phyloP scores from a whole-genome alignment of 2,329 filamentous ascomycete species.

The Talaromyces sp. region DNA sequence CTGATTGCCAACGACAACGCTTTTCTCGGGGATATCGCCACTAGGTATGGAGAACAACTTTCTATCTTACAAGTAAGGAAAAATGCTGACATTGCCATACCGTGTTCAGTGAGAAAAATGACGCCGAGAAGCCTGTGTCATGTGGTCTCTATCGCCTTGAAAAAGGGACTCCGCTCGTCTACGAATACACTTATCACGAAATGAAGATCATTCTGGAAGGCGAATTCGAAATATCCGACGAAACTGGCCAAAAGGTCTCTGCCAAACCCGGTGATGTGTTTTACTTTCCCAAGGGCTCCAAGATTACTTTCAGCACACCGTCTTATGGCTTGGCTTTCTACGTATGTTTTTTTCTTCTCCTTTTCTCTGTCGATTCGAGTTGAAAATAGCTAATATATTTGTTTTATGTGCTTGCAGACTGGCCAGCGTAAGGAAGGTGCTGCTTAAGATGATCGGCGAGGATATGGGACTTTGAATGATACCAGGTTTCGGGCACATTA shows the following conservation, averaged over 20 bases:
- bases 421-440: conserved; percentile 24
- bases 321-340: conserved; percentile 59
- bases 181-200: conserved; percentile 66
- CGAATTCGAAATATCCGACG: conserved; percentile 59
- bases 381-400: neutral
- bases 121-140: conserved; percentile 56
- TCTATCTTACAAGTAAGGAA: neutral
- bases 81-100: neutral
- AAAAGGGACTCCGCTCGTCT: conserved; percentile 61
- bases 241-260: conserved; percentile 54
- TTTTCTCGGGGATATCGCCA: conserved; percentile 59
- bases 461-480: neutral
- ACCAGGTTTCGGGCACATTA: neutral
- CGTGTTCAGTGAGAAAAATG: conserved; percentile 44
- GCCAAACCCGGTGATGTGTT: conserved; percentile 62
- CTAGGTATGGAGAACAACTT: conserved; percentile 35
- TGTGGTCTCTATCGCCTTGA: conserved; percentile 63
- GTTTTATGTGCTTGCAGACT: conserved; percentile 8
- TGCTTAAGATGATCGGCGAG: conserved; percentile 13
- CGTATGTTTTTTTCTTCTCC: conserved; percentile 22
- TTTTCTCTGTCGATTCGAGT: neutral
- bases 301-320: conserved; percentile 60
- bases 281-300: conserved; percentile 61
- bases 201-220: conserved; percentile 70
- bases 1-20: conserved; percentile 64